A percentile compares a stretch with the other conserved stretches of the same genome.
Conservation (phyloP, 257 asterid genomes). For the Solanum stenotomum region DNA sequence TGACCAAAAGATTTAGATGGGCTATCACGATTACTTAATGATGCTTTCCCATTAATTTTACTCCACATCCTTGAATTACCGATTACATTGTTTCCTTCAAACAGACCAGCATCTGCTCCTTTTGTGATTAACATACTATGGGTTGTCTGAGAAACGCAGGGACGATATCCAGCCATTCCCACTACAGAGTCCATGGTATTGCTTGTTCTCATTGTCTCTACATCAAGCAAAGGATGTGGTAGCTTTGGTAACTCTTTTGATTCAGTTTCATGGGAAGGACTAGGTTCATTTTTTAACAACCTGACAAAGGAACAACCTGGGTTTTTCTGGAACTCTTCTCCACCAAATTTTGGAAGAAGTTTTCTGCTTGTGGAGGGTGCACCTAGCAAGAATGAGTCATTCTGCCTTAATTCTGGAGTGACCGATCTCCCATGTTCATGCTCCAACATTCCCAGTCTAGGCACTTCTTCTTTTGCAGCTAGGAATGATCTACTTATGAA, state of each 20-base stretch:
- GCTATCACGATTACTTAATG: slow-evolving; percentile 9
- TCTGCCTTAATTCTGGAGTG: slow-evolving; percentile 9
- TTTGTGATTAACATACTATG: slow-evolving; percentile 32
- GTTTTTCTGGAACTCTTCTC: slow-evolving; percentile 12
- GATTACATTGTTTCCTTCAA: slow-evolving; percentile 18
- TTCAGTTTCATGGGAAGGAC: background rate
- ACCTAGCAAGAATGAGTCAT: background rate
- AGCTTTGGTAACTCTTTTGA: slow-evolving; percentile 10
- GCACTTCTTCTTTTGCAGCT: slow-evolving; percentile 17
- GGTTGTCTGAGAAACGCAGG: slow-evolving; percentile 45
- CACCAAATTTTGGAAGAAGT: slow-evolving; percentile 4
- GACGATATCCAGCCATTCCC: slow-evolving; percentile 17
- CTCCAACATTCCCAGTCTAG: slow-evolving; percentile 11
- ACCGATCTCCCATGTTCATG: slow-evolving; percentile 10
- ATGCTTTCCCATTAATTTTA: slow-evolving; percentile 12
- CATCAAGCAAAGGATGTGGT: slow-evolving; percentile 19
- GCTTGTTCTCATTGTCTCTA: slow-evolving; percentile 41
- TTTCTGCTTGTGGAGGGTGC: slow-evolving; percentile 4
- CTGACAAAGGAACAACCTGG: slow-evolving; percentile 9
- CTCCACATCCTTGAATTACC: slow-evolving; percentile 8
- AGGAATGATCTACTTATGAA: background rate
- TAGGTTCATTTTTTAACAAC: slow-evolving; percentile 1
- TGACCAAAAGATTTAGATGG: slow-evolving; percentile 21
- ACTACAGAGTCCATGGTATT: slow-evolving; percentile 29
- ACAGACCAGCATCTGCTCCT: slow-evolving; percentile 22